Evolutionary conservation across 805 yeast genomes (phyloP), one percentile per base, ranked within the genome.

Genomic region (Spathaspora arborariae): DNA sequence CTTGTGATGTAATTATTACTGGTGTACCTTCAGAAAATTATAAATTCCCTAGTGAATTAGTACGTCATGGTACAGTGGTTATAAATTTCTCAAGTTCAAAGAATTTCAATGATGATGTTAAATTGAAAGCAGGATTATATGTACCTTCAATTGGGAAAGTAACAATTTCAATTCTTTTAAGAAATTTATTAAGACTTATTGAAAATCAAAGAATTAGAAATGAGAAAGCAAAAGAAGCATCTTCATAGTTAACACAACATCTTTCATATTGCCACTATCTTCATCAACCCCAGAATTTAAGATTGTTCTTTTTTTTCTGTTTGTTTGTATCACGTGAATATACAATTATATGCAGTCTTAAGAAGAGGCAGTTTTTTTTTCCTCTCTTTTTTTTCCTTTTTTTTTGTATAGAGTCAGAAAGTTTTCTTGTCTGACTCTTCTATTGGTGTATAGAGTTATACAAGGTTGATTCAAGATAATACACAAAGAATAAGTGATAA

Each of bases 71-170:
- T 42, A 89, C 98, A 16, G 88, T 87, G 13, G 88, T 89, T 58
- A 82, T 94, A 49, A 94, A 94, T 67, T 92, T 92, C 60, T 81
- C 96, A 9, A 85, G 94, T 53, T 85, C 83, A 47, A 88, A 88
- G 75, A 94, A 94, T 70, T 94, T 94, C 64, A 75, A 78, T 51
- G 92, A 86, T 20, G 84, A 79, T 46, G 87, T 94, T 48, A 92
- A 92, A 68, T 78, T 78, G 45, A 84, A 79, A 55, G 98, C 99
- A 5, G 84, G 96, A 1, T 71, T 94, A 39, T 94, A 92, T 61
- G 97, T 94, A 30, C 98, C 99, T 15, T 85, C 89, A 60, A 88
- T 90, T 24, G 99, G 99, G 15, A 94, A 94, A 66, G 98, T 94
- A 27, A 94, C 99, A 34, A 91, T 94, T 51, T 81, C 96, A 49